phyloP scores from a whole-genome alignment of 176 grass and related monocot genomes.

The Phoenix roebelenii region DNA sequence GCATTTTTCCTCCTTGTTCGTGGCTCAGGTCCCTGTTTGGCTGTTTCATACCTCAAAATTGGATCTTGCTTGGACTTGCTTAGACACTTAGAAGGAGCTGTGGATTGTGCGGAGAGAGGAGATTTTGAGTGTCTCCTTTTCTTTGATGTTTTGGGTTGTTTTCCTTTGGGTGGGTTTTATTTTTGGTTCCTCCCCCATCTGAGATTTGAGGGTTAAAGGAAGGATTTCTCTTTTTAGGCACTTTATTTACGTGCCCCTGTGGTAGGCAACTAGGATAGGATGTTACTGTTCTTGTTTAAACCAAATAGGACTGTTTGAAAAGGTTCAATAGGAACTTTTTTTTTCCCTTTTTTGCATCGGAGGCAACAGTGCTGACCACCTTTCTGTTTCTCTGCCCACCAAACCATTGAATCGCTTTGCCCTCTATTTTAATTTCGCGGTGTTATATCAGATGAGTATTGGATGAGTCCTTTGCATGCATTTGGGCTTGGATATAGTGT shows the following conservation, averaged over 20 bases:
- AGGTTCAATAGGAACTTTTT: background rate
- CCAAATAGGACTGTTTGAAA: background rate
- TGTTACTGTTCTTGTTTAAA: background rate
- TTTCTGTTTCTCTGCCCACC: background rate
- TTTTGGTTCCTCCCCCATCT: no score
- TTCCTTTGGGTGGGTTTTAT: no score
- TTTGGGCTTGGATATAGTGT: conserved; percentile 5
- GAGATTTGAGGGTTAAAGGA: no score
- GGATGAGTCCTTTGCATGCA: conserved; percentile 16
- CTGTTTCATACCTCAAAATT: background rate
- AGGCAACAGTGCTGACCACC: background rate
- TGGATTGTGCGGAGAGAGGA: no score
- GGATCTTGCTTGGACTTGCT: background rate
- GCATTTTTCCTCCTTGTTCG: background rate
- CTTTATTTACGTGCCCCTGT: no score
- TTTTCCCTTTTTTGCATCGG: conserved; percentile 1
- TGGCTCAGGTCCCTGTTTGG: background rate
- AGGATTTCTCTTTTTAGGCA: no score
- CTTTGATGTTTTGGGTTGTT: background rate
- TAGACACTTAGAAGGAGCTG: no score
- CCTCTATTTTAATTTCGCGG: no score
- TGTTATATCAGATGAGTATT: no score
- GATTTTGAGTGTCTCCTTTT: background rate
- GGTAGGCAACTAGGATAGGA: background rate
- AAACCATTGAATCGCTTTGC: background rate